These are phyloP conservation scores for Pythium grandisporangium DNA, from an alignment of 352 stramenopile genomes.

Conservation along the genomic window DNA sequence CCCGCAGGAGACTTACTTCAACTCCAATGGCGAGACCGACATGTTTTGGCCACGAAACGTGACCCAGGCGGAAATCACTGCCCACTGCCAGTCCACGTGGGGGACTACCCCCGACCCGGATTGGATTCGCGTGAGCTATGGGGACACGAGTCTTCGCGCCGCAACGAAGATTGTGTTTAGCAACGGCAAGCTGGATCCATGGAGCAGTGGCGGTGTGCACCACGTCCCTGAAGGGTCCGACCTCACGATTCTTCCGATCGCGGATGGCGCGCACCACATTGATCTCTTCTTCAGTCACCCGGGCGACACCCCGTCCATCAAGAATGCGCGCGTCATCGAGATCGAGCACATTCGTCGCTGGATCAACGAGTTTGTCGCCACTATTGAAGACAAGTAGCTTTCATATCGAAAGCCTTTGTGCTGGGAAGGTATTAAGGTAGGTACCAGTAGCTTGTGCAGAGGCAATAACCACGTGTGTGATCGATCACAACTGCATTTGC, in stretches of 20 bases:
- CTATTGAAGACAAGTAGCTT: slow-evolving; percentile 1
- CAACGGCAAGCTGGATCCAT: slow-evolving; percentile 92
- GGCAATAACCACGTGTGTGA: too few relatives aligned
- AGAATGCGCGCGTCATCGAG: slow-evolving; percentile 59
- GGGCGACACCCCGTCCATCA: slow-evolving; percentile 77
- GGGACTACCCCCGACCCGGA: slow-evolving; percentile 56
- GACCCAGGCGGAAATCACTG: slow-evolving; percentile 41
- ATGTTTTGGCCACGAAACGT: slow-evolving; percentile 88
- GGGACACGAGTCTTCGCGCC: slow-evolving; percentile 37
- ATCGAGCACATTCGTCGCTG: slow-evolving; percentile 75
- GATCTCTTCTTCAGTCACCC: slow-evolving; percentile 90
- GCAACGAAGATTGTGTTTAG: slow-evolving; percentile 94
- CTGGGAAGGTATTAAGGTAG: too few relatives aligned
- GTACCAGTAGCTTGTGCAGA: too few relatives aligned
- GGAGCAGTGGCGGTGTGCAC: slow-evolving; percentile 85
- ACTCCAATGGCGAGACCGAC: slow-evolving; percentile 80
- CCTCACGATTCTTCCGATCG: slow-evolving; percentile 58
- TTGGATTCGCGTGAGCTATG: slow-evolving; percentile 72
- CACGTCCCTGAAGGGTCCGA: slow-evolving; percentile 36
- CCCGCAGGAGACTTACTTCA: slow-evolving; percentile 83
- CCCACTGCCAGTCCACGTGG: slow-evolving; percentile 62
- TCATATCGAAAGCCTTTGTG: too few relatives aligned
- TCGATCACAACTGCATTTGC: too few relatives aligned
- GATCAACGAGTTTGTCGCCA: slow-evolving; percentile 61
- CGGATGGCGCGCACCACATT: slow-evolving; percentile 83